A percentile compares a stretch with the other conserved stretches of the same genome.
Conservation (phyloP, 139 green algal species). For the Axilococcus clingmanii region DNA sequence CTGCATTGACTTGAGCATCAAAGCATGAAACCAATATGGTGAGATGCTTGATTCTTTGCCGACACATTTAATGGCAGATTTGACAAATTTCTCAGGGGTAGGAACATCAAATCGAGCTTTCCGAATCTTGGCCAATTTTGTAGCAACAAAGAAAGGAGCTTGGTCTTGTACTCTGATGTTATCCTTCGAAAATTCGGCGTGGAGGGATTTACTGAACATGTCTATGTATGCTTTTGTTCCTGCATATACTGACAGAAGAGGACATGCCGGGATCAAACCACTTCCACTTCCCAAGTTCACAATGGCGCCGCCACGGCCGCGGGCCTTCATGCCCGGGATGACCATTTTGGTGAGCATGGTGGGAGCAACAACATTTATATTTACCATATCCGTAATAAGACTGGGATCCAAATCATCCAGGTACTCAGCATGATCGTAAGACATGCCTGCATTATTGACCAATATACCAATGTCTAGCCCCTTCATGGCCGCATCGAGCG, state of each 20-base stretch:
- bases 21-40: constrained; percentile 60
- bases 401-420: constrained; percentile 37
- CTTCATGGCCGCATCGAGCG: constrained; percentile 15
- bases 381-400: constrained; percentile 41
- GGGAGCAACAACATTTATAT: constrained; percentile 44
- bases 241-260: constrained; percentile 64
- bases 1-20: constrained; percentile 31
- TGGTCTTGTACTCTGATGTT: constrained; percentile 65
- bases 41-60: constrained; percentile 39
- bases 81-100: constrained; percentile 32
- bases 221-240: constrained; percentile 64
- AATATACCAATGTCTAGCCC: constrained; percentile 64
- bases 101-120: constrained; percentile 35
- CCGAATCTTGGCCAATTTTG: constrained; percentile 79
- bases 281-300: constrained; percentile 58
- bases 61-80: constrained; percentile 32
- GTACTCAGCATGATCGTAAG: constrained; percentile 68
- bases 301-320: constrained; percentile 48
- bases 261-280: constrained; percentile 51
- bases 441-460: constrained; percentile 79
- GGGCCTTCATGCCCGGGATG: constrained; percentile 62
- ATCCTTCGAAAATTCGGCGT: constrained; percentile 37
- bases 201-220: constrained; percentile 39
- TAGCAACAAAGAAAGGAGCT: constrained; percentile 68
- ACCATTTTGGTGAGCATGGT: constrained; percentile 46